Conservation (phyloP, 2,329 filamentous ascomycete species). For the Sporothrix humicola region DNA sequence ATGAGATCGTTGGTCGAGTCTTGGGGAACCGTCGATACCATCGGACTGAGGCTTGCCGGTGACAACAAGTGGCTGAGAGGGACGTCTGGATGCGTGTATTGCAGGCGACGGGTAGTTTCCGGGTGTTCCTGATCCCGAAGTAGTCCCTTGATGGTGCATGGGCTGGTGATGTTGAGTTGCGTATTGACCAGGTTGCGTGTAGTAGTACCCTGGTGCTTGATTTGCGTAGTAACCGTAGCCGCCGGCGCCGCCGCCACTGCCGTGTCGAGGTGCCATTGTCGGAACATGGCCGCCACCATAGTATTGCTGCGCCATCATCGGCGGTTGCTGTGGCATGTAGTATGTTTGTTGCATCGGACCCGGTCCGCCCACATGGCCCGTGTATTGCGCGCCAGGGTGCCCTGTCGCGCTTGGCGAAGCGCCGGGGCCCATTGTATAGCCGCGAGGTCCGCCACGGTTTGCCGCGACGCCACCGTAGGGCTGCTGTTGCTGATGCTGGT, state of each 20-base stretch:
- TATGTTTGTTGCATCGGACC: neutral
- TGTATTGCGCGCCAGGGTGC: neutral
- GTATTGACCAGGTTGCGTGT: neutral
- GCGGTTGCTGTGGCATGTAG: slow-evolving; percentile 6
- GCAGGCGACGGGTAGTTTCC: neutral
- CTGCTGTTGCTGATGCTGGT: neutral
- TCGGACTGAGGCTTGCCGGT: neutral
- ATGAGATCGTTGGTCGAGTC: slow-evolving; percentile 49
- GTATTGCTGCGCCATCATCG: slow-evolving; percentile 8
- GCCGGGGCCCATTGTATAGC: neutral
- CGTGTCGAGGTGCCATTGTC: neutral
- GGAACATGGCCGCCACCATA: neutral
- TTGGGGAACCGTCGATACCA: slow-evolving; percentile 48
- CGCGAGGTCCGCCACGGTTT: neutral
- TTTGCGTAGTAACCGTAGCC: slow-evolving; percentile 1
- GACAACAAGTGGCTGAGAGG: slow-evolving; percentile 43
- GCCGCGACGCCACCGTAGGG: neutral
- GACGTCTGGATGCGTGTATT: slow-evolving; percentile 41
- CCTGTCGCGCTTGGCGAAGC: no score
- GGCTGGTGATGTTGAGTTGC: neutral
- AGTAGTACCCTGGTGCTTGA: neutral
- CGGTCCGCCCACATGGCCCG: neutral
- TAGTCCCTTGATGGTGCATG: neutral
- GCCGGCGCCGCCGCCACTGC: neutral
- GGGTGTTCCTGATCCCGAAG: neutral